Conservation (phyloP, 371 early-diverging fungal genomes). For the Mortierella sp. region DNA sequence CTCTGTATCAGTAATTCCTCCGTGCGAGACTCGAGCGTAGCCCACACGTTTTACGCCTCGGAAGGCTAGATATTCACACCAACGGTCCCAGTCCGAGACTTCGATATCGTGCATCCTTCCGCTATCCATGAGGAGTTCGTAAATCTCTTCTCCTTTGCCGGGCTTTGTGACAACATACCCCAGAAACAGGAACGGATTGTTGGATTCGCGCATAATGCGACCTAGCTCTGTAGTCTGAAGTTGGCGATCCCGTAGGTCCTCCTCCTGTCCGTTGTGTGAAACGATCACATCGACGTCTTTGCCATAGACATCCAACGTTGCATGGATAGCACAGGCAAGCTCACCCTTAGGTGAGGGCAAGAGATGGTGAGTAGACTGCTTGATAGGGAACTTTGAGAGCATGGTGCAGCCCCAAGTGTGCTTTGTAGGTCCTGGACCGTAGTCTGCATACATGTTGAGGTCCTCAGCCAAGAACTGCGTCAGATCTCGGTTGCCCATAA, state of each 20-base stretch:
- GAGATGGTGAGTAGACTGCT: slow-evolving; percentile 77
- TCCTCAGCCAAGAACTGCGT: slow-evolving; percentile 85
- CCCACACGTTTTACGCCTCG: slow-evolving; percentile 81
- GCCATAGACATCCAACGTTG: slow-evolving; percentile 86
- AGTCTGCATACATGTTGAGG: slow-evolving; percentile 84
- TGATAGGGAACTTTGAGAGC: slow-evolving; percentile 88
- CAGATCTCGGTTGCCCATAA: slow-evolving; percentile 90
- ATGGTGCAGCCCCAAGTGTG: slow-evolving; percentile 91
- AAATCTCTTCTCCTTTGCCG: slow-evolving; percentile 65
- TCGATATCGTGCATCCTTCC: slow-evolving; percentile 85
- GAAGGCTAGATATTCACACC: slow-evolving; percentile 89
- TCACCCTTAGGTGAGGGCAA: slow-evolving; percentile 88
- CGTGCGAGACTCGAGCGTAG: slow-evolving; percentile 85
- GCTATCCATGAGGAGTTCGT: slow-evolving; percentile 73
- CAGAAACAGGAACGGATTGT: slow-evolving; percentile 83
- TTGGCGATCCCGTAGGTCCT: slow-evolving; percentile 79
- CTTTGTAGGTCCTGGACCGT: slow-evolving; percentile 86
- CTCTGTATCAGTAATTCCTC: slow-evolving; percentile 88
- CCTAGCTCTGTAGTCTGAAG: slow-evolving; percentile 86
- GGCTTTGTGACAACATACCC: slow-evolving; percentile 89
- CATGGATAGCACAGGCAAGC: slow-evolving; percentile 88
- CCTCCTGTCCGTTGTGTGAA: slow-evolving; percentile 90
- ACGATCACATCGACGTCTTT: slow-evolving; percentile 86
- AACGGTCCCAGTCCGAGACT: slow-evolving; percentile 82
- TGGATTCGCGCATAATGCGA: slow-evolving; percentile 78